Evolutionary conservation across 2,329 filamentous ascomycete genomes (phyloP).

Genomic region (Penicillium rolfsii): DNA sequence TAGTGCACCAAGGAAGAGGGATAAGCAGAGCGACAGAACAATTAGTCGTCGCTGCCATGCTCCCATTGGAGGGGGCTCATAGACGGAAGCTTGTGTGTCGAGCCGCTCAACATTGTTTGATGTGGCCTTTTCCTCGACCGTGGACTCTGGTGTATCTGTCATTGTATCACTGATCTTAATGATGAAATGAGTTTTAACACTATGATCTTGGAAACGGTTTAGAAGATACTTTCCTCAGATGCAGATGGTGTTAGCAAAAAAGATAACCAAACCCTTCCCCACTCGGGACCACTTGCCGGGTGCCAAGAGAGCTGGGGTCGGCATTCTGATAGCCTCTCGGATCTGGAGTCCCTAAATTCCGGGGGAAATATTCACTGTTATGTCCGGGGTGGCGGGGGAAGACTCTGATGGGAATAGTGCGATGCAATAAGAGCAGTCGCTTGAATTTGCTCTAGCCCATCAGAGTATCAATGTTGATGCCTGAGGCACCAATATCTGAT

Average conservation of each 20-base stretch:
- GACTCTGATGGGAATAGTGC: neutral
- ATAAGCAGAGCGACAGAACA: neutral
- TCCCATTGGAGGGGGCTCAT: neutral
- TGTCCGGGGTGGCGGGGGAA: neutral
- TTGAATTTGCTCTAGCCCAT: neutral
- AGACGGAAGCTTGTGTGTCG: neutral
- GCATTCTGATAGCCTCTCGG: neutral
- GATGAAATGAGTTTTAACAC: neutral
- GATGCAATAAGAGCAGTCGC: neutral
- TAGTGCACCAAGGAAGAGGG: neutral
- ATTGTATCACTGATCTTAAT: neutral
- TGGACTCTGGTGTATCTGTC: neutral
- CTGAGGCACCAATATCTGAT: neutral
- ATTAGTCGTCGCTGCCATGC: conserved; percentile 1
- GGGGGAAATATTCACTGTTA: neutral
- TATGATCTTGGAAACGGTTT: neutral
- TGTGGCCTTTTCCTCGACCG: neutral
- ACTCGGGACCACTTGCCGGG: conserved; percentile 7
- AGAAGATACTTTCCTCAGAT: neutral
- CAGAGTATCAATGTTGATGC: neutral
- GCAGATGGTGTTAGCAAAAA: neutral
- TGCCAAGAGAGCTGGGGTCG: neutral
- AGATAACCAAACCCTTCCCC: neutral
- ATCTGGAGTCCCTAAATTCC: neutral
- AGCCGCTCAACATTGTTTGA: neutral